Base-by-base conservation (phyloP, 192 early-diverging fungal species). In the Oehlia diaphana region DNA sequence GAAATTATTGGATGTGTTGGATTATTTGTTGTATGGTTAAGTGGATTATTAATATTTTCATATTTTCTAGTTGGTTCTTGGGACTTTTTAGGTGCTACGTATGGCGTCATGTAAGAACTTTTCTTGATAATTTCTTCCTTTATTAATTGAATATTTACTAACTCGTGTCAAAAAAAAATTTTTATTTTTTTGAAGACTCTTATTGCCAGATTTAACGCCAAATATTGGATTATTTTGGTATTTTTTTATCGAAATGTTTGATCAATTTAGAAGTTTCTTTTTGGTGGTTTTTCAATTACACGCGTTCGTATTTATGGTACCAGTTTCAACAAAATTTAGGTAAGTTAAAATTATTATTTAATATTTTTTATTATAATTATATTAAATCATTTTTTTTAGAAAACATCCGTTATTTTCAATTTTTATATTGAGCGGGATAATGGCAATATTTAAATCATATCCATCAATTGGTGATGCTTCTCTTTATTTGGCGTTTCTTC, bases 221-320 rank as follows among this genome's bases (percentile, higher is more conserved):
- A 99, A 97, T 84, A 88, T 98, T 33, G 98, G 98, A 7, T 82
- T 98, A 72, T 98, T 91, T 81, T 99, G 98, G 98, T 99, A 99
- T 86, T 97, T 99, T 85, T 97, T 98, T 85, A 98, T 96, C 70
- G 98, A 99, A 83, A 97, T 99, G 84, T 99, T 99, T 89, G 97
- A 99, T 82, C 95, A 97, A 76, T 99, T 98, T 90, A 90, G 98
- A 39, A 79, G 89, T 8, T 98, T 99, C 82, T 99, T 98, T 83
- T 78, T 96, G 80, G 83, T 92, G 23, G 96, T 97, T 3, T 98
- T 99, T 83, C 97, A 99, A 85, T 86, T 99, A 37, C 93, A 95
- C n/a, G 90, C 91, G 12, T 92, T 98, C 53, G 92, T 96, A 19
- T 99, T 97, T 86, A 90, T 90, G 0, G 89, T 93, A 0, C 98